Evolutionary conservation across 1,284 basidiomycete species (phyloP), one percentile per base, ranked within the genome.

Genomic region (Paramarasmius palmivorus): DNA sequence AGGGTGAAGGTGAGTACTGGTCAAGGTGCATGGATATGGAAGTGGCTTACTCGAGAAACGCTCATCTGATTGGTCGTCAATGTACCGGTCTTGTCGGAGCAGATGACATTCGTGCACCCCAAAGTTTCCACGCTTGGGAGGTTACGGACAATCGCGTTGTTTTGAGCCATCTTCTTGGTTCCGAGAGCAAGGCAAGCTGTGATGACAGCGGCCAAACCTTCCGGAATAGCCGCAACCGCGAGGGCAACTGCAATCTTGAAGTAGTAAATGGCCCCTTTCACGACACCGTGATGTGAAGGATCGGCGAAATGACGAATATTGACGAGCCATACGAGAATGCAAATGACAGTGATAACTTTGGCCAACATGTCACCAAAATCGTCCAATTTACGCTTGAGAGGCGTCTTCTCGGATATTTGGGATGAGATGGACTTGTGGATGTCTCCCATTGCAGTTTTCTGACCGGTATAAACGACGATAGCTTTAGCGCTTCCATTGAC

Each of bases 231-330:
- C 54, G 95, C 95, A 41, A 98, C 95, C 15, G 95, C 95, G 35
- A 98, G 78, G 3, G 95, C 93, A 42, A 98, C 95, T 34, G 95
- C 95, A 64, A 98, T 97, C 76, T 97, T 98, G 82, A 98, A 93
- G 73, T 98, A 98, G 71, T 97, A 97, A 57, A 98, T 84, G 0
- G 95, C 95, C 38, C 95, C 95, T 69, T 94, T 93, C 63, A 97
- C 76, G 54, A 76, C 85, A 53, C 94, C 92, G 62, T 91, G 90
- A 68, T 97, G 95, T 20, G 89, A 82, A 10, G 94, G 92, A 65
- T 98, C 95, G 80, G 83, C 88, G 70, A 97, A 98, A 73, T 97
- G 93, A 49, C 91, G 85, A 63, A 94, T 82, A 73, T 98, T 97
- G 74, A 98, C 89, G 57, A 97, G 77, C 95, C 95, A 97, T 62